Evolutionary conservation across 495 filamentous ascomycete genomes (phyloP).

Genomic region (Bathelium albidoporum): DNA sequence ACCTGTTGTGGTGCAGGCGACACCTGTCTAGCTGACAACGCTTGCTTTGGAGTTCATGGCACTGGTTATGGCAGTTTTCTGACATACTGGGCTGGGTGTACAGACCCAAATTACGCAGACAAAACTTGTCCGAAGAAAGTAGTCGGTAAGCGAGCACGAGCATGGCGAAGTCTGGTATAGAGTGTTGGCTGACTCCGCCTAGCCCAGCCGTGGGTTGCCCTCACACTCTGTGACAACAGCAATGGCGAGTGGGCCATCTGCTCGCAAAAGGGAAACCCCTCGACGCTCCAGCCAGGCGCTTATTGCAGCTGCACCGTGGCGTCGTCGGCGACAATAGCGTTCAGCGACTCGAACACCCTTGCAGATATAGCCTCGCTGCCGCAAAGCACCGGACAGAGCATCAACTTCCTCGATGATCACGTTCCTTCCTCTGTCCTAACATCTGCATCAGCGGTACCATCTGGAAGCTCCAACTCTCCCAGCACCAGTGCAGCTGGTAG

Average conservation of each 20-base stretch:
- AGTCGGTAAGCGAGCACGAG: not conserved
- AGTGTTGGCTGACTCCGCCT: conserved; percentile 1
- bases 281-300: conserved; percentile 3
- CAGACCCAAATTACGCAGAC: conserved; percentile 5
- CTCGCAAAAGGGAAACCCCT: conserved; percentile 4
- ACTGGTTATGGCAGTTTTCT: conserved; percentile 1
- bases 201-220: conserved; percentile 3
- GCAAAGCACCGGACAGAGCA: conserved; percentile 4
- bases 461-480: not conserved
- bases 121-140: conserved; percentile 2
- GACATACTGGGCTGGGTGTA: conserved; percentile 5
- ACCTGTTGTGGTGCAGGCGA: conserved; percentile 2
- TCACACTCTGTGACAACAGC: conserved; percentile 3
- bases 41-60: not conserved
- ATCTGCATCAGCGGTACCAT: not conserved
- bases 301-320: conserved; percentile 2
- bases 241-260: conserved; percentile 3
- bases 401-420: conserved; percentile 3
- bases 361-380: not conserved
- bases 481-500: not conserved
- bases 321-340: conserved; percentile 1
- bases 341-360: not conserved
- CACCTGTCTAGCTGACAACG: conserved; percentile 1
- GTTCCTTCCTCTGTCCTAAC: conserved; percentile 2
- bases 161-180: not conserved